Evolutionary conservation across 441 rosid genomes (phyloP), one percentile per base, ranked within the genome.

Genomic region (Bocquillonia castaneifolia): DNA sequence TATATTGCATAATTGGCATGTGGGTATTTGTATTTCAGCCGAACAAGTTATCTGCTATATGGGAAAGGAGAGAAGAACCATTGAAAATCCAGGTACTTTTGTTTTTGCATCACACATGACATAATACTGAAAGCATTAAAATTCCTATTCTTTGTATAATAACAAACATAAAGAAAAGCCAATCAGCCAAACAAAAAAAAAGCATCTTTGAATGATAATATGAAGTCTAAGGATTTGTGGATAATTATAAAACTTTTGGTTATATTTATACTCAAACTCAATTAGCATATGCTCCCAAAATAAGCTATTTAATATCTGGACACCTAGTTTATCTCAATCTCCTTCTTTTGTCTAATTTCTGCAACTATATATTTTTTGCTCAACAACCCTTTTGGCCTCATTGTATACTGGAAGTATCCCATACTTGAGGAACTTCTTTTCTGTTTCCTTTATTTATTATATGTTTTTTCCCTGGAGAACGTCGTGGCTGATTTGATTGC

Each of bases 41-140:
- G 78, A 78, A 81, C 93, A 88, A 86, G 97, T 82, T 80, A 92
- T 75, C 91, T 78, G 20, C 71, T 74, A 40, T 63, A 53, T 69
- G 80, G 73, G 73, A 72, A 76, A 72, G 70, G 51, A 60, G 75
- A 48, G 67, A 63, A 59, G 71, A 69, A 72, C 76, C 78, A 52
- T 63, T 80, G 68, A 71, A 80, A 56, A 57, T 75, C 78, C 77
- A 73, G 76, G 75, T 71, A 71, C 76, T 26, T 75, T 57, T 73
- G 63, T 61, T 77, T 45, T 81, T 79, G 65, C 84, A 78, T 80
- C 88, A 78, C 61, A 66, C 67, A 60, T 79, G 88, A 77, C 86
- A 71, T 74, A 69, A 74, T 73, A 69, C 66, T 72, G 74, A 78
- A 74, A 59, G 78, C 63, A 80, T 10, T 17, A 32, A 29, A 39